These are phyloP conservation scores for Acacia melanoxylon DNA, from an alignment of 306 rosid genomes.

Conservation along the genomic window DNA sequence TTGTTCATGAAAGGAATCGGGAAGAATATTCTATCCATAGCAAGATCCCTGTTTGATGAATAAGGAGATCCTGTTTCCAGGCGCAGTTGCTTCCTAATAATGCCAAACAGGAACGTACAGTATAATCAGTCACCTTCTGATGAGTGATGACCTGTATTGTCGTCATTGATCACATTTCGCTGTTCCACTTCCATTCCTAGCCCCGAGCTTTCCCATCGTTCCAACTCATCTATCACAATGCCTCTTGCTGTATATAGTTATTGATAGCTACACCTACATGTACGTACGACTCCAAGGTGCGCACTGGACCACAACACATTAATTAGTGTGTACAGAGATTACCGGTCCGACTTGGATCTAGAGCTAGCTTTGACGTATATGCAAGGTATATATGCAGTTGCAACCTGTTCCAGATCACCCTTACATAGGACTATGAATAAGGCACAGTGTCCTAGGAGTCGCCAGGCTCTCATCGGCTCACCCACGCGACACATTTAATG, in stretches of 20 bases:
- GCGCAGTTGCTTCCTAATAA: neutral
- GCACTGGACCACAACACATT: conserved; percentile 19
- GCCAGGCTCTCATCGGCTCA: neutral
- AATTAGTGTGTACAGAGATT: neutral
- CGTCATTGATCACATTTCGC: neutral
- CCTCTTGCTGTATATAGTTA: neutral
- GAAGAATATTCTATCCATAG: neutral
- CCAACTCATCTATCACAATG: conserved; percentile 33
- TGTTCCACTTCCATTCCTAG: neutral
- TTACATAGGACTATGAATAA: neutral
- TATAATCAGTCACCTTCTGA: neutral
- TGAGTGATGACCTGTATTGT: neutral
- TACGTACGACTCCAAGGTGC: neutral
- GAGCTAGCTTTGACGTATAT: neutral
- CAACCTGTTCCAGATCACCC: neutral
- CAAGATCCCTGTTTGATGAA: neutral
- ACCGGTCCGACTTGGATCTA: neutral
- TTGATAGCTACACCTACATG: too few species aligned
- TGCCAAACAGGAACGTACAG: neutral
- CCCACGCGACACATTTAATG: neutral
- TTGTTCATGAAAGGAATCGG: neutral
- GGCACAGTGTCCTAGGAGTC: neutral
- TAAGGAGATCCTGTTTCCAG: neutral
- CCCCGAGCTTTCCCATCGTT: conserved; percentile 36
- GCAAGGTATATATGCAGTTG: neutral